Conservation (phyloP, 306 rosid genomes). For the Ormosia emarginata region DNA sequence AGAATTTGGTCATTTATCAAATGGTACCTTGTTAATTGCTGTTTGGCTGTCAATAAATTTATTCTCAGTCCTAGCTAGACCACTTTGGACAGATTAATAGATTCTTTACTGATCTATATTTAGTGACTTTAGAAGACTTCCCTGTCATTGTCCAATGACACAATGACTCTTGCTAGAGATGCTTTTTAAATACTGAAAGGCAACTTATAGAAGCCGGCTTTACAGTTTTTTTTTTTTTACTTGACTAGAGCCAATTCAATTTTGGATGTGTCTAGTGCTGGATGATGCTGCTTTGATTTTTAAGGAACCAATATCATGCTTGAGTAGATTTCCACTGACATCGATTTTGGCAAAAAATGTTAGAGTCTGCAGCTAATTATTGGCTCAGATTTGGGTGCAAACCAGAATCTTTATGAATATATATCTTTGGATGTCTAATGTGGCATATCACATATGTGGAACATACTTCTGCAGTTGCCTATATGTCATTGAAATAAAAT, state of each 20-base stretch:
- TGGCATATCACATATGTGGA: not conserved
- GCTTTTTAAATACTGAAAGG: not conserved
- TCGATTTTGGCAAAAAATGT: not conserved
- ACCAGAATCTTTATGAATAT: not conserved
- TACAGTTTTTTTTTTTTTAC: conserved; percentile 4
- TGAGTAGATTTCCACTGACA: not conserved
- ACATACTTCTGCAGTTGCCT: not conserved
- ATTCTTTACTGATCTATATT: not conserved
- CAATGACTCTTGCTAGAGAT: conserved; percentile 3
- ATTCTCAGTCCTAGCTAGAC: not conserved
- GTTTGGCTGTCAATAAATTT: not conserved
- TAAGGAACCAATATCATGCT: conserved; percentile 17
- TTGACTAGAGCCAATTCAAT: not conserved
- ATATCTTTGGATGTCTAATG: not conserved
- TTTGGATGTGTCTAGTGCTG: conserved; percentile 21
- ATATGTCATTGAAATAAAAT: not conserved
- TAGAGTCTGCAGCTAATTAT: not conserved
- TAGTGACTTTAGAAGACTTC: conserved; percentile 6
- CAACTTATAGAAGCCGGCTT: conserved; percentile 14
- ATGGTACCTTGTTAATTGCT: too few relatives aligned
- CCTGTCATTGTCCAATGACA: conserved; percentile 25
- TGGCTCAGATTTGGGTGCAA: not conserved
- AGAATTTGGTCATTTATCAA: too few relatives aligned
- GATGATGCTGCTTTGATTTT: conserved; percentile 6
- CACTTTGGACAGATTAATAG: conserved; percentile 9